These are phyloP conservation scores for Anthoceros angustus DNA, from an alignment of 225 moss, liverwort and hornwort genomes.

Conservation along the genomic window DNA sequence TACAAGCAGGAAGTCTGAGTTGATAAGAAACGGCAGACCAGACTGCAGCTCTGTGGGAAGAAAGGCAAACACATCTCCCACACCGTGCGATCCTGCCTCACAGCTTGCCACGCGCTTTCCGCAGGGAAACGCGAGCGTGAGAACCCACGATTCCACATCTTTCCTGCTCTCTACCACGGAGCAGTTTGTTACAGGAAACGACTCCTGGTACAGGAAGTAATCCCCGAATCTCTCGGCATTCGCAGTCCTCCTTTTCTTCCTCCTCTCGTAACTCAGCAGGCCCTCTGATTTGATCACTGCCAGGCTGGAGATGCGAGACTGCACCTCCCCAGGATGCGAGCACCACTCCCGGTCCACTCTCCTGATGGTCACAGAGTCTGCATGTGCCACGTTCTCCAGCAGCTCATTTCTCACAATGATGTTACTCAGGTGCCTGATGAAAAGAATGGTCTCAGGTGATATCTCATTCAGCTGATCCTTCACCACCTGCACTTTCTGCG, in stretches of 20 bases:
- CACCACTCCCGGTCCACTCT: no score
- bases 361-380: no score
- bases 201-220: background rate
- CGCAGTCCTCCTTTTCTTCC: background rate
- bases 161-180: conserved; percentile 4
- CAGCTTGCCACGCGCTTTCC: background rate
- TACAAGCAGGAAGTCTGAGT: conserved; percentile 13
- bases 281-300: no score
- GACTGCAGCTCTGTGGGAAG: conserved; percentile 1
- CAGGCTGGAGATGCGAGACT: no score
- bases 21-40: conserved; percentile 13
- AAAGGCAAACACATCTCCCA: conserved; percentile 14
- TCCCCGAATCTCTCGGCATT: background rate
- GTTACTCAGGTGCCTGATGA: conserved; percentile 4
- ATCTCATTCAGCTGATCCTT: conserved; percentile 8
- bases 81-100: background rate
- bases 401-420: background rate
- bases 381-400: background rate
- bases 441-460: conserved; percentile 10
- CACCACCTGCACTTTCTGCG: conserved; percentile 3
- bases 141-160: conserved; percentile 5
- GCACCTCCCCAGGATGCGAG: no score
- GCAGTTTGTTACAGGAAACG: background rate
- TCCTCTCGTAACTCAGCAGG: no score
- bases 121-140: conserved; percentile 13